Evolutionary conservation across 768 basidiomycete genomes (phyloP), one percentile per base, ranked within the genome.

Genomic region (Tulasnella sp.): DNA sequence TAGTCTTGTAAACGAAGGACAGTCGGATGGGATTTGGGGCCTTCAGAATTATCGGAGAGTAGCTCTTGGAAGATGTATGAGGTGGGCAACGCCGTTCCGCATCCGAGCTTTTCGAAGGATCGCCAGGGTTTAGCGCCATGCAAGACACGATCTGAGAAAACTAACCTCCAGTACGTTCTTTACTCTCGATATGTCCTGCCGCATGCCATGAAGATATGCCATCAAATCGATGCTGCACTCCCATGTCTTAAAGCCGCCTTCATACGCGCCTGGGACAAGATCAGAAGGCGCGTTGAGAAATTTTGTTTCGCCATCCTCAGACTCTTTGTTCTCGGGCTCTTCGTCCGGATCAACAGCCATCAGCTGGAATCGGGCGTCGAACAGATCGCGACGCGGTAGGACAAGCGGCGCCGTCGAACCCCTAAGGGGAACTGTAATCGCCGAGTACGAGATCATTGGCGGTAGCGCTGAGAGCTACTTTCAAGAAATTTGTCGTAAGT

Each of bases 211-310:
- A 42, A 73, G 49, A 41, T 84, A 85, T 32, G 80, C 76, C 0
- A 87, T 88, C 2, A 98, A 75, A 70, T 98, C 95, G 13, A 93
- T 71, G 50, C 88, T 87, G 65, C 91, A 95, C 70, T 99, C 95
- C 95, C 95, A 99, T 1, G 93, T 97, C 72, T 98, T 97, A 53
- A 98, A 70, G 4, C 95, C 95, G 21, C 95, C 95, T 73, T 99
- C 95, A 65, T 99, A 98, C 0, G 92, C 77, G 1, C 92, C 85
- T 2, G 92, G 87, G 3, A 97, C 81, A 13, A 99, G 80, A 71
- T 98, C 95, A 0, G 91, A 90, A 0, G 86, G 86, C 1, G 84
- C 81, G 64, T 91, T 86, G 17, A 95, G 74, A 60, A 86, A 89
- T 11, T 77, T 75, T 0, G 86, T 42, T 64, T 60, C 23, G 59